phyloP scores from a whole-genome alignment of 495 filamentous ascomycete genomes.

The Cryomyces antarcticus region DNA sequence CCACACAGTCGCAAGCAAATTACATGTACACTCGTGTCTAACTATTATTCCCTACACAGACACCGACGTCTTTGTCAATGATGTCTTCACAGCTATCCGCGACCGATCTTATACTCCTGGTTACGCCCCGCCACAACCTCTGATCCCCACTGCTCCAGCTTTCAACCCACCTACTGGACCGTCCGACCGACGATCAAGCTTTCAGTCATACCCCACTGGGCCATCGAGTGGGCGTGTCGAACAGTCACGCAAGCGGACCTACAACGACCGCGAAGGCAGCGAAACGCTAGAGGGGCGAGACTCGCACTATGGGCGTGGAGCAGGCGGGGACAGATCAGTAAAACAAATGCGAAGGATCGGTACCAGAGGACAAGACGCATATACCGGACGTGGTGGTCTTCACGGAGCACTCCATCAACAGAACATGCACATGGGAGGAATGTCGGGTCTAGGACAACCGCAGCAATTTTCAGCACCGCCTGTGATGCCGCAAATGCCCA shows the following conservation, averaged over 20 bases:
- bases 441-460: background rate
- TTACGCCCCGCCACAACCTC: constrained; percentile 21
- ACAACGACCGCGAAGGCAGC: constrained; percentile 19
- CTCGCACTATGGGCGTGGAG: constrained; percentile 20
- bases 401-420: background rate
- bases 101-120: constrained; percentile 41
- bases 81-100: constrained; percentile 55
- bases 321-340: constrained; percentile 29
- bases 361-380: constrained; percentile 14
- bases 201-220: constrained; percentile 3
- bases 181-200: constrained; percentile 3
- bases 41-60: constrained; percentile 25
- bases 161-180: constrained; percentile 23
- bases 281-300: constrained; percentile 14
- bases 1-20: background rate
- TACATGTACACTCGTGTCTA: background rate
- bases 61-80: constrained; percentile 57
- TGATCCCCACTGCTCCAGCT: constrained; percentile 15
- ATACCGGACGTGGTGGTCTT: constrained; percentile 4
- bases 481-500: constrained; percentile 26
- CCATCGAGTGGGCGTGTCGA: constrained; percentile 18
- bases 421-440: background rate
- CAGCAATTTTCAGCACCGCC: background rate
- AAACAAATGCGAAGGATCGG: constrained; percentile 60
- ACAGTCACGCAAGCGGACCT: constrained; percentile 21